Evolutionary conservation across 2,329 filamentous ascomycete genomes (phyloP).

Genomic region (Neurospora sp.): DNA sequence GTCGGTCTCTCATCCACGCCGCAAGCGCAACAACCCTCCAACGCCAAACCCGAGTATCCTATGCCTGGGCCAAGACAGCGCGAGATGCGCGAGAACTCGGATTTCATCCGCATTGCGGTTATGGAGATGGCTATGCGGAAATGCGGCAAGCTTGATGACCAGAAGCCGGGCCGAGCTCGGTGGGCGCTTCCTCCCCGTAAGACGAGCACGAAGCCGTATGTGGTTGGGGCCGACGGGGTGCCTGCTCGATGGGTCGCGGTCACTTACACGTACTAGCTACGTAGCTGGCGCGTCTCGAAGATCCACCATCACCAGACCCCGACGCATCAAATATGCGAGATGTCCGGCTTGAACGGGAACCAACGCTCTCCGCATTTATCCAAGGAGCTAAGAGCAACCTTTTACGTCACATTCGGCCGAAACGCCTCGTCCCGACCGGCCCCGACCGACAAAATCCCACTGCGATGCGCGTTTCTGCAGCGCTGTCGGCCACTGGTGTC

Average conservation of each 20-base stretch:
- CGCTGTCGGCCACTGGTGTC: background rate
- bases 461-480: background rate
- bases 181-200: slow-evolving; percentile 60
- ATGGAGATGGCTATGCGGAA: slow-evolving; percentile 65
- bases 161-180: slow-evolving; percentile 55
- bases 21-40: slow-evolving; percentile 20
- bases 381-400: background rate
- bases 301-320: background rate
- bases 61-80: slow-evolving; percentile 45
- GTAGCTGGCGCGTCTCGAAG: background rate
- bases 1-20: slow-evolving; percentile 20
- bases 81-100: slow-evolving; percentile 59
- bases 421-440: background rate
- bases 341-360: background rate
- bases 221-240: slow-evolving; percentile 46
- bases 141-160: slow-evolving; percentile 54
- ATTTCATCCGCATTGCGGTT: slow-evolving; percentile 61
- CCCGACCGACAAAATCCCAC: background rate
- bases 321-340: background rate
- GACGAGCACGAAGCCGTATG: slow-evolving; percentile 41
- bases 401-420: background rate
- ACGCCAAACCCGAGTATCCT: slow-evolving; percentile 23
- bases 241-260: slow-evolving; percentile 47
- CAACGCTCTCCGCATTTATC: background rate
- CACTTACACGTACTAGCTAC: slow-evolving; percentile 3